Conservation (phyloP, 306 rosid genomes). For the Sindora glabra region DNA sequence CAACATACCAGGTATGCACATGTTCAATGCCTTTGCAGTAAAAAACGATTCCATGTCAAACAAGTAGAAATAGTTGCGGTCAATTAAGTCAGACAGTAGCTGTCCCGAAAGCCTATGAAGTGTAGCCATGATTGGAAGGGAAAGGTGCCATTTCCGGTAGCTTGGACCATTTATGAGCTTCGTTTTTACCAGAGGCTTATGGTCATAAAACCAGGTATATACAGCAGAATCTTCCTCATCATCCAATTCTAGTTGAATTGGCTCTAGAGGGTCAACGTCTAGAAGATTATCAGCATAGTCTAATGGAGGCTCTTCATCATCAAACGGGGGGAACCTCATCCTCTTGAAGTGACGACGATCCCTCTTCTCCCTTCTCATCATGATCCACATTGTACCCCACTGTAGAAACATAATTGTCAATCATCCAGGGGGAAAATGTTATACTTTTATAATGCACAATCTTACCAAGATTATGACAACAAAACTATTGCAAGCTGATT, state of each 20-base stretch:
- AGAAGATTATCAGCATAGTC: conserved; percentile 96
- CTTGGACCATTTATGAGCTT: conserved; percentile 98
- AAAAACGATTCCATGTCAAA: conserved; percentile 99
- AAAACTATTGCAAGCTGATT: background rate
- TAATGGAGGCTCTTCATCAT: conserved; percentile 96
- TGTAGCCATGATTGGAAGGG: conserved; percentile 99
- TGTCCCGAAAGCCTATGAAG: conserved; percentile 97
- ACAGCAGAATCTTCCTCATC: conserved; percentile 99
- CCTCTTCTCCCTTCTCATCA: conserved; percentile 99
- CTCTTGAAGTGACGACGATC: conserved; percentile 98
- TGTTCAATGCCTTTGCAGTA: conserved; percentile 95
- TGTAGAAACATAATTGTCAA: conserved; percentile 25
- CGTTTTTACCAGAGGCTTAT: conserved; percentile 93
- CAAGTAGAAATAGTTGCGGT: conserved; percentile 92
- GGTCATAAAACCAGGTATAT: conserved; percentile 94
- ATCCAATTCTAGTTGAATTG: conserved; percentile 91
- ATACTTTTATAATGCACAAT: too few relatives aligned
- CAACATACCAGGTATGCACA: conserved; percentile 90
- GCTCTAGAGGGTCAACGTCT: conserved; percentile 97
- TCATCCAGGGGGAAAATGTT: background rate
- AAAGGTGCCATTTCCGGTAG: conserved; percentile 97
- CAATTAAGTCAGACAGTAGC: conserved; percentile 88
- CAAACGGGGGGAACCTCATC: conserved; percentile 99
- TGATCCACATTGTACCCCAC: conserved; percentile 99
- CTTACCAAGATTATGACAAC: background rate